Conservation (phyloP, 2,329 filamentous ascomycete species). For the Neonectria magnoliae region DNA sequence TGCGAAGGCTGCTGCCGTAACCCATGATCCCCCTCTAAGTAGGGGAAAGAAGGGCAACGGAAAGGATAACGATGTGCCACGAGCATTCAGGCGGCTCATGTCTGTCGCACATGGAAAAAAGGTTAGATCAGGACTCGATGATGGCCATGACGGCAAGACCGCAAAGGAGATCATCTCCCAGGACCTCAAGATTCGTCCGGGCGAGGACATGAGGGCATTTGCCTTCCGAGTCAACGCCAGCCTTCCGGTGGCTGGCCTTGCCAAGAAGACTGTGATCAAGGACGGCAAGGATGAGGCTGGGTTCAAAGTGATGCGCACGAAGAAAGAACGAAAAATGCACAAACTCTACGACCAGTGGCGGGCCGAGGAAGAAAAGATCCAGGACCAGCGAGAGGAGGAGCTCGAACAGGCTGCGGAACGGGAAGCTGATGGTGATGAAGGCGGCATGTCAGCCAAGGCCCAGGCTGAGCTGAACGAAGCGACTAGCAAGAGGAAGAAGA, state of each 20-base stretch:
- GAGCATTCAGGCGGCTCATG: slow-evolving; percentile 89
- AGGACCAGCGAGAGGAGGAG: slow-evolving; percentile 73
- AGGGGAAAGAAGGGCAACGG: slow-evolving; percentile 58
- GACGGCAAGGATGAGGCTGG: slow-evolving; percentile 72
- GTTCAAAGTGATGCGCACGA: slow-evolving; percentile 75
- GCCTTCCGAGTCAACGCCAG: slow-evolving; percentile 84
- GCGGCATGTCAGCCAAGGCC: slow-evolving; percentile 58
- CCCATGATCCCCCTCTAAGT: slow-evolving; percentile 41
- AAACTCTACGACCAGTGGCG: slow-evolving; percentile 83
- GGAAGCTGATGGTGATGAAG: slow-evolving; percentile 68
- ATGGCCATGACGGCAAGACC: slow-evolving; percentile 61
- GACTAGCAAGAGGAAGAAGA: slow-evolving; percentile 47
- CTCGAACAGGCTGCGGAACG: slow-evolving; percentile 70
- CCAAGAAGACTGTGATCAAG: slow-evolving; percentile 66
- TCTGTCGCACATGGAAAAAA: slow-evolving; percentile 72
- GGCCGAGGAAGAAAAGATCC: slow-evolving; percentile 71
- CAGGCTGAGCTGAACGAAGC: slow-evolving; percentile 51
- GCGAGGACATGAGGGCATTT: slow-evolving; percentile 86
- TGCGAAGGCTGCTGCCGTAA: slow-evolving; percentile 48
- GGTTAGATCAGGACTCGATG: slow-evolving; percentile 73
- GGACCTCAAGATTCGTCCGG: slow-evolving; percentile 78
- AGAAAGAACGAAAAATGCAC: slow-evolving; percentile 85
- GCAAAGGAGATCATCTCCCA: slow-evolving; percentile 35
- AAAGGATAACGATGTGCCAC: slow-evolving; percentile 81
- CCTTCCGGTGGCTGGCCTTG: slow-evolving; percentile 78